A percentile compares a stretch with the other conserved stretches of the same genome.
Conservation (phyloP, 108 stramenopile species). For the Pinguiococcus pyrenoidosus region DNA sequence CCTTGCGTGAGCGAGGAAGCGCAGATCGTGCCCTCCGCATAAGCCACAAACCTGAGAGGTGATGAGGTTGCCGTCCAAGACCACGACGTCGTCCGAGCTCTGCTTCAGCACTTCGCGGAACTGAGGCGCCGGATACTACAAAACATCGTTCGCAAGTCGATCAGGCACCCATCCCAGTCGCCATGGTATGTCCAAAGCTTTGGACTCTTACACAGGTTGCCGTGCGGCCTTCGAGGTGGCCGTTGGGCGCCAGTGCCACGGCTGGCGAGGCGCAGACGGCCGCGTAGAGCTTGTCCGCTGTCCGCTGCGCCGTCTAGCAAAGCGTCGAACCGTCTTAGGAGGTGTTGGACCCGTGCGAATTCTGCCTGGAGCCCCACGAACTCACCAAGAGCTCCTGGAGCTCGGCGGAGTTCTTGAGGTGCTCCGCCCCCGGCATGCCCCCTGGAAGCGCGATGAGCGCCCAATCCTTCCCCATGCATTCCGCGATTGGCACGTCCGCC, state of each 20-base stretch:
- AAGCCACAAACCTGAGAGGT: no score
- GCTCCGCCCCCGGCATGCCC: conserved; percentile 23
- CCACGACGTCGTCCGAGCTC: conserved; percentile 48
- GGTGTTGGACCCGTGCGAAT: no score
- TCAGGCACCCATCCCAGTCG: no score
- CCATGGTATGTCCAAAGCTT: no score
- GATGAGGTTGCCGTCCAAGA: conserved; percentile 10
- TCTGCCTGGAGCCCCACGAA: no score
- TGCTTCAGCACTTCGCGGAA: conserved; percentile 45
- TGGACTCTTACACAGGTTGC: no score
- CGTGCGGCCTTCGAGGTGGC: conserved; percentile 29
- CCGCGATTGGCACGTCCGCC: conserved; percentile 66
- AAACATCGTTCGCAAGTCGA: no score
- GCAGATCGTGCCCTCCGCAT: conserved; percentile 1
- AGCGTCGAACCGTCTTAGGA: no score
- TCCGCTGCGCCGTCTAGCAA: conserved; percentile 19
- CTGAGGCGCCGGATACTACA: conserved; percentile 64
- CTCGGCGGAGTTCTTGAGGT: not conserved
- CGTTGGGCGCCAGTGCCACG: conserved; percentile 28
- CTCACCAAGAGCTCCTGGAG: conserved; percentile 1
- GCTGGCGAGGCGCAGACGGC: conserved; percentile 44
- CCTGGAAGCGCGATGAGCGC: conserved; percentile 46
- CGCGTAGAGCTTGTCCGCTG: conserved; percentile 11
- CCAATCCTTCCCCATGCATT: conserved; percentile 62
- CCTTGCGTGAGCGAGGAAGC: no score